Evolutionary conservation across 2,329 filamentous ascomycete species (phyloP), one percentile per base, ranked within the genome.

Genomic region (Aspergillus tubingensis): DNA sequence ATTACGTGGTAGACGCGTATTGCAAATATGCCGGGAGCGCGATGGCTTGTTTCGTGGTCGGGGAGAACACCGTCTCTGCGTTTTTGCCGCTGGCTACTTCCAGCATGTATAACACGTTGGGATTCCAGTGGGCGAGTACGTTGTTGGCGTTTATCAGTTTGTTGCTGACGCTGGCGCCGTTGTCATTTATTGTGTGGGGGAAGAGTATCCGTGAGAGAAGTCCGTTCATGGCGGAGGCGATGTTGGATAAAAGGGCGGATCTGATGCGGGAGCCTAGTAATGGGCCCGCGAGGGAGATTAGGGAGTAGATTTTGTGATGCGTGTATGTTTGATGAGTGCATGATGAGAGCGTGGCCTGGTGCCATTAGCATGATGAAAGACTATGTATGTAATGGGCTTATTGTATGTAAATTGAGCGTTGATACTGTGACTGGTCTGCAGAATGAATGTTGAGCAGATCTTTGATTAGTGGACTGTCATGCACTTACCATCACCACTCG

Each of bases 1-100:
- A 83, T 70, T 82, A 82, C 56, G 72, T 81, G n/a, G 76, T 77
- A 3, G 80, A 83, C 64, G 77, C 81, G 0, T 83, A 83, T 60
- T 75, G 77, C 19, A 75, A 79, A n/a, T 81, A 80, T 59, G 80
- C 81, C 2, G 80, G 77, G 1, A 81, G 79, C n/a, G 77, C 80
- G 0, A 72, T 81, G 1, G 77, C 78, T 2, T 80, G 79, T 5
- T 78, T 79, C n/a, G 79, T 76, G 1, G 74, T 81, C 0, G 73
- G 80, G 1, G 74, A 81, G 55, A 81, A 80, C 56, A 65, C 70
- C 0, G 74, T 82, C 30, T 77, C 74, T 10, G 77, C 76, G 0
- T 80, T 77, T 17, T 64, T 82, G 25, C 79, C 80, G 0, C 67
- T 81, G 0, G 77, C 76, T 1, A 74, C 77, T 0, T 74, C 73